phyloP scores from a whole-genome alignment of 768 basidiomycete species.

The Agaricus blazei region DNA sequence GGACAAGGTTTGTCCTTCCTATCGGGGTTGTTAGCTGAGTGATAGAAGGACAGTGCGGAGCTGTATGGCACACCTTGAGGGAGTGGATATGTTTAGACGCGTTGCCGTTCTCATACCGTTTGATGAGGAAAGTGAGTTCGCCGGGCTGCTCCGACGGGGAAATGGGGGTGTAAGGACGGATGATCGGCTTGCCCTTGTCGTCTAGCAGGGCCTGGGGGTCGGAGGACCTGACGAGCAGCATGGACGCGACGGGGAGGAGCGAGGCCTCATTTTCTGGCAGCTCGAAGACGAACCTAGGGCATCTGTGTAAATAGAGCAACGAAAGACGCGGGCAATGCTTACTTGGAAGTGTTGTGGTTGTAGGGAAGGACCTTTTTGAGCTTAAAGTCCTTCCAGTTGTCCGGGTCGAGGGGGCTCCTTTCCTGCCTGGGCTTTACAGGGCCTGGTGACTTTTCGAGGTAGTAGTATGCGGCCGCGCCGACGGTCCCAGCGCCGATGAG shows the following conservation, averaged over 20 bases:
- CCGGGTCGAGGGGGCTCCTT: slow-evolving; percentile 69
- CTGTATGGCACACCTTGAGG: slow-evolving; percentile 44
- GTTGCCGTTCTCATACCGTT: slow-evolving; percentile 79
- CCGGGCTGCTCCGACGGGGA: slow-evolving; percentile 72
- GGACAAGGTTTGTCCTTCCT: slow-evolving; percentile 72
- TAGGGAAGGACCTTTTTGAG: slow-evolving; percentile 79
- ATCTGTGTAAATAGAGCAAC: not conserved
- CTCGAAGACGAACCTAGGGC: slow-evolving; percentile 67
- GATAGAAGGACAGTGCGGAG: not conserved
- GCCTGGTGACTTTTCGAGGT: slow-evolving; percentile 33
- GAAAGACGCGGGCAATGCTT: slow-evolving; percentile 14
- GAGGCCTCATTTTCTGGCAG: slow-evolving; percentile 76
- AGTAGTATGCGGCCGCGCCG: slow-evolving; percentile 43
- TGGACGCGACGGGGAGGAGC: slow-evolving; percentile 74
- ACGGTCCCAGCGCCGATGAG: slow-evolving; percentile 44
- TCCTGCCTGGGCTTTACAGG: slow-evolving; percentile 36
- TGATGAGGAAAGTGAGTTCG: slow-evolving; percentile 77
- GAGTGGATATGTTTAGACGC: slow-evolving; percentile 80
- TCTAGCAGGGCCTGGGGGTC: slow-evolving; percentile 60
- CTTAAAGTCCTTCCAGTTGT: slow-evolving; percentile 75
- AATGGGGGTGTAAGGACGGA: slow-evolving; percentile 91
- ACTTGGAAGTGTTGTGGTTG: slow-evolving; percentile 93
- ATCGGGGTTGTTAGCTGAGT: not conserved
- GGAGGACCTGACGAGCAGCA: slow-evolving; percentile 72
- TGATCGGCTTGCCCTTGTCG: slow-evolving; percentile 80